Evolutionary conservation across 1,284 basidiomycete genomes (phyloP), one percentile per base, ranked within the genome.

Genomic region (Ganoderma lucidum): DNA sequence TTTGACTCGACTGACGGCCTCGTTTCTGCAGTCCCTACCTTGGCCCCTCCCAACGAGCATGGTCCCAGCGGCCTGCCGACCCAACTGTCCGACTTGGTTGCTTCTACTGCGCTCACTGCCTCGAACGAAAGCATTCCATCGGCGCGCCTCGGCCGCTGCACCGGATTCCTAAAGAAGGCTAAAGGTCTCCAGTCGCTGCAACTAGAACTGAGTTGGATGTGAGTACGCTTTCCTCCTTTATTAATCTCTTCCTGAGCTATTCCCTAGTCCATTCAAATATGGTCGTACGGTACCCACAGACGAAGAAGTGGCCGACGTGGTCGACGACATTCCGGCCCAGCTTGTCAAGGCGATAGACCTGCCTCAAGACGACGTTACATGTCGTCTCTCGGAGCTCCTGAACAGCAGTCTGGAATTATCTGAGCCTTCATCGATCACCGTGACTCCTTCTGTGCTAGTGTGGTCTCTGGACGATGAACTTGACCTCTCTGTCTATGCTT

Each of bases 131-230:
- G 23, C 19, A 28, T 12, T 9, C 53, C 19, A 19, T 8, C 37
- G 41, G 35, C 23, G 37, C 23, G 30, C 19, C 10, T 19, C 14
- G 39, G 28, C 5, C 10, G 9, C n/a, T 51, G 14, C 8, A 8
- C 42, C 14, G 70, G 72, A 1, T 87, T 83, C 67, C 73, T 91
- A 70, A 85, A 83, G 77, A 86, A 86, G 69, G 84, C 82, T n/a
- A 88, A 87, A 73, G 91, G 90, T 1, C 78, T 88, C 19, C 85
- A 87, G 69, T 83, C 90, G 14, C 81, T 93, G 8, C 84, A 85
- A 44, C 81, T 93, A 28, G 83, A 87, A 59, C 80, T 93, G 60
- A 88, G 89, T n/a, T 93, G 92, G 92, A 84, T 87, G 92, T 91
- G 65, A 62, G 85, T 76, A 28, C 48, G 8, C n/a, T 35, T 8